phyloP scores from a whole-genome alignment of 2,329 filamentous ascomycete species.

The Cercospora canescens region DNA sequence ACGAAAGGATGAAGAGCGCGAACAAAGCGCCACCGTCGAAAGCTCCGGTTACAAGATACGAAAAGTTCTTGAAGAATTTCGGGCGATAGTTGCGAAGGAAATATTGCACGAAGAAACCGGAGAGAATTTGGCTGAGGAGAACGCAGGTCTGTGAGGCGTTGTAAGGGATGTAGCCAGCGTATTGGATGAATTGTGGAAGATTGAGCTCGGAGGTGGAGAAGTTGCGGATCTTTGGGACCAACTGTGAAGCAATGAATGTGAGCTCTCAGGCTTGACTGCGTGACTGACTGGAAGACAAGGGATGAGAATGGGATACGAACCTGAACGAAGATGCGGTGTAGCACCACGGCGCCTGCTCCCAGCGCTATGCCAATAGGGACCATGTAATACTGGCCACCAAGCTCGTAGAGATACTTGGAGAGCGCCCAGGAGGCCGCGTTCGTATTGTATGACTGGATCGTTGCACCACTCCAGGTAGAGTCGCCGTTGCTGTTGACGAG shows the following conservation, averaged over 20 bases:
- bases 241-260: conserved; percentile 34
- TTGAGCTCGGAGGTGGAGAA: conserved; percentile 42
- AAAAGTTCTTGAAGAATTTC: conserved; percentile 55
- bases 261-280: no score
- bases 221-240: conserved; percentile 48
- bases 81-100: conserved; percentile 56
- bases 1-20: conserved; percentile 55
- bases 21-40: conserved; percentile 54
- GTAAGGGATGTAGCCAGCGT: conserved; percentile 56
- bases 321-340: conserved; percentile 45
- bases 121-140: conserved; percentile 44
- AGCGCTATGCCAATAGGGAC: conserved; percentile 48
- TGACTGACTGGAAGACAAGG: not conserved
- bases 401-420: conserved; percentile 55
- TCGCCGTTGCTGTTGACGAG: conserved; percentile 50
- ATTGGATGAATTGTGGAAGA: conserved; percentile 57
- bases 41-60: conserved; percentile 55
- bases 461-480: conserved; percentile 55
- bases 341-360: conserved; percentile 46
- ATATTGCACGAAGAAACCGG: conserved; percentile 53
- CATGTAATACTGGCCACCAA: conserved; percentile 33
- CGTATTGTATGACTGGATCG: conserved; percentile 46
- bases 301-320: conserved; percentile 25
- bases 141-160: conserved; percentile 59
- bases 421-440: conserved; percentile 48